Evolutionary conservation across 2,329 filamentous ascomycete species (phyloP), one percentile per base, ranked within the genome.

Genomic region (Calonectria hawksworthii): DNA sequence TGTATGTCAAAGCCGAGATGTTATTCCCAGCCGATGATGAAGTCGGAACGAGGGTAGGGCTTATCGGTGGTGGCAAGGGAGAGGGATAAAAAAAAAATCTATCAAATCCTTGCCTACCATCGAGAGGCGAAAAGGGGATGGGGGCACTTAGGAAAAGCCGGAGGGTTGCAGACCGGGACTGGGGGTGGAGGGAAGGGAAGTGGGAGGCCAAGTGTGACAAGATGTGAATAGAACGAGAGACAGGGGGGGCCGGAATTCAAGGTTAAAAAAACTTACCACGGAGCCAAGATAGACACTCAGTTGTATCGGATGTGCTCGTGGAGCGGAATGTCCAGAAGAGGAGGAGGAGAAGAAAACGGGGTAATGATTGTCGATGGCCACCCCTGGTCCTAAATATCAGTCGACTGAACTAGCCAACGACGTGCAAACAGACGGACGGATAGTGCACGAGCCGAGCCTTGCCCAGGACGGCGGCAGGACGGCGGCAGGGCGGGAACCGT

Each of bases 401-500:
- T 64, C 52, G 52, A 64, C 9, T 21, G 16, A 47, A 59, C 34
- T 59, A 34, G 38, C n/a, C 54, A 21, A 69, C 44, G 66, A 52
- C 61, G 67, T 61, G 67, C 67, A 59, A n/a, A 50, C 34, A 61
- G 26, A 34, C 23, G 36, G 51, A 54, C 23, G 50, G 56, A 54
- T 23, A 65, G 59, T 65, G 66, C 71, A 69, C 71, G 71, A 73
- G 71, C 71, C 71, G 59, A 64, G 70, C 63, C 51, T 41, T 65
- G 26, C 54, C 70, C 50, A 61, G 16, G 67, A 36, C 68, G 61
- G 61, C 56, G 63, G 59, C 59, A 65, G 47, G 54, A 54, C 65
- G 67, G 67, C 67, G 68, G 68, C 68, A 70, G n/a, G 59, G 61
- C 71, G 71, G 71, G 71, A 73, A 65, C 66, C 71, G 68, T 73